Percentiles rank a stretch among this genome's conserved stretches.
Conservation (phyloP, 495 filamentous ascomycete genomes). For the Tetracladium marchalianum region DNA sequence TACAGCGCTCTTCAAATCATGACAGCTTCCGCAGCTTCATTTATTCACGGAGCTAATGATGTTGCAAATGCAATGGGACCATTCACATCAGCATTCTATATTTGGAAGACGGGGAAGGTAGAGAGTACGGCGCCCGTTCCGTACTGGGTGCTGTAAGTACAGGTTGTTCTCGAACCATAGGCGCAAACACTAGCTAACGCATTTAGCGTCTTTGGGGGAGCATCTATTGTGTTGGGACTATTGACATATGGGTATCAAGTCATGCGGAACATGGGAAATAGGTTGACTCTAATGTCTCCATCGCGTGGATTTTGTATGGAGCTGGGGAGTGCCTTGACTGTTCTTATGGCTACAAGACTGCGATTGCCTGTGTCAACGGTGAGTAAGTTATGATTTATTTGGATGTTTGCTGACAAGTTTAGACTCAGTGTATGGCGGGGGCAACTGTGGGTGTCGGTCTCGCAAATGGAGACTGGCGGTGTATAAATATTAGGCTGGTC, state of each 20-base stretch:
- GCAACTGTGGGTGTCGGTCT: constrained; percentile 41
- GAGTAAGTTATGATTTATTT: no score
- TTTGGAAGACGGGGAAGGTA: constrained; percentile 37
- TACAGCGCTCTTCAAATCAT: constrained; percentile 50
- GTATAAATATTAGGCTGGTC: constrained; percentile 47
- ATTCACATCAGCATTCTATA: constrained; percentile 42
- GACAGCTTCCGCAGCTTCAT: constrained; percentile 46
- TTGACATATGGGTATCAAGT: constrained; percentile 52
- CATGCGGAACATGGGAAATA: constrained; percentile 52
- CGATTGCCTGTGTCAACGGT: constrained; percentile 38
- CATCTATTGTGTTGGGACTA: constrained; percentile 35
- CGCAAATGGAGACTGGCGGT: constrained; percentile 36
- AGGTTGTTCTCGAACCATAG: no score
- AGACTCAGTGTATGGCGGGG: constrained; percentile 41
- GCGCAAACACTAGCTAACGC: no score
- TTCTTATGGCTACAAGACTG: constrained; percentile 45
- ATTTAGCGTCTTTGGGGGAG: no score
- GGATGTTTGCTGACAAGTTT: no score
- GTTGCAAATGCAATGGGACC: constrained; percentile 49
- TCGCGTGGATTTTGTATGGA: constrained; percentile 43
- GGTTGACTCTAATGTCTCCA: constrained; percentile 49
- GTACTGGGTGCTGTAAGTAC: constrained; percentile 43
- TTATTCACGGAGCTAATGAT: constrained; percentile 52
- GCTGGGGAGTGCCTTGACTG: constrained; percentile 47
- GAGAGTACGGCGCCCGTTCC: constrained; percentile 35